phyloP scores from a whole-genome alignment of 148 eudicot genomes.

The Camellia granthamiana region DNA sequence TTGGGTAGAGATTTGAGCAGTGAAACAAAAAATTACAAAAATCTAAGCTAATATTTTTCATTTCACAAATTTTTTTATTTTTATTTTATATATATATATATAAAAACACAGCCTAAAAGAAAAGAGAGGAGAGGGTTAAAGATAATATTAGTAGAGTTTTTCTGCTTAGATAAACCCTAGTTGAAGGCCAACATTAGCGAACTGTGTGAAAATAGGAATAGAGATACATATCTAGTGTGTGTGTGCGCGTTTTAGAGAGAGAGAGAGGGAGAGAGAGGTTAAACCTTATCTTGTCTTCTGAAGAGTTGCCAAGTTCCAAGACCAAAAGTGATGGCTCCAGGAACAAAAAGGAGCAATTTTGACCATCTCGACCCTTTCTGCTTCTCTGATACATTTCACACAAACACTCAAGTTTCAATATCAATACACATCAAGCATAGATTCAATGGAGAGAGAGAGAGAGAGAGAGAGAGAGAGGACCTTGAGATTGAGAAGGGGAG shows the following conservation, averaged over 20 bases:
- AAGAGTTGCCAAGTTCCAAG: conserved; percentile 95
- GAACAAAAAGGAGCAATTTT: conserved; percentile 79
- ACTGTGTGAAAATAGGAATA: too few relatives aligned
- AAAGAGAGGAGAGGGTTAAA: background rate
- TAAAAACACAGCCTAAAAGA: background rate
- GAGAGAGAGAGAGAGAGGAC: conserved; percentile 19
- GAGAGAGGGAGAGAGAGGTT: background rate
- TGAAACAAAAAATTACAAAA: too few relatives aligned
- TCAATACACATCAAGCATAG: background rate
- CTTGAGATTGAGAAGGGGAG: conserved; percentile 40
- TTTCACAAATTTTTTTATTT: too few relatives aligned
- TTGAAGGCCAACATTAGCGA: background rate
- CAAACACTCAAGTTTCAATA: too few relatives aligned
- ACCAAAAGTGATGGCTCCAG: conserved; percentile 89
- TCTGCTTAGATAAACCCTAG: background rate
- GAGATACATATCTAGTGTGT: background rate
- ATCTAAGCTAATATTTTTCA: too few relatives aligned
- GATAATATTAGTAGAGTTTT: background rate
- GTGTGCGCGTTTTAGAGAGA: background rate
- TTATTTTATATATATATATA: background rate
- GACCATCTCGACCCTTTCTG: conserved; percentile 56
- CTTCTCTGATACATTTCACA: conserved; percentile 35
- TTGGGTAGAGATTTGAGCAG: too few relatives aligned
- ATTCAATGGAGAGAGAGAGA: background rate
- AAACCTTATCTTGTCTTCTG: conserved; percentile 90